Evolutionary conservation across 495 filamentous ascomycete species (phyloP), one percentile per base, ranked within the genome.

Genomic region (Aspergillus cavernicola): DNA sequence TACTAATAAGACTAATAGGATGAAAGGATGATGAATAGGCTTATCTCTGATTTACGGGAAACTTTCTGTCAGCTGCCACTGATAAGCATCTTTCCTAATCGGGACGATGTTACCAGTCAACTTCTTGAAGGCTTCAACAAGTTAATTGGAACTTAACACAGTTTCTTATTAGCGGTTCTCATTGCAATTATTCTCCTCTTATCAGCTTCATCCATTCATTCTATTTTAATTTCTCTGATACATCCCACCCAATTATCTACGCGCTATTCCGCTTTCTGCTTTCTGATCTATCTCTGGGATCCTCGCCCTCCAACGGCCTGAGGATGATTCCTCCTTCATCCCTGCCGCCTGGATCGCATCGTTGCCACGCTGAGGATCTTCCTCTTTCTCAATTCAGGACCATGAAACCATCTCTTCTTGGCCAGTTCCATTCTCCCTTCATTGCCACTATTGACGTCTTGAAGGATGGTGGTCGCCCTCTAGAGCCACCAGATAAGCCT

Each of bases 401-500:
- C 44, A 47, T 36, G 44, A 36, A 26, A 47, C 15, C 18, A 35
- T 18, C 18, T 47, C 44, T 15, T 36, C 44, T 47, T 36, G 44
- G 44, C 44, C 18, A 24, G 22, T 33, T 9, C 18, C 29, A 1
- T 38, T 23, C 50, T 38, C 29, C 37, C 29, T 32, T 19, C 48
- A 40, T 36, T 43, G 50, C 44, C 43, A 55, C 57, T 64, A 60
- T 53, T 53, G 57, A 55, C 43, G 39, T 50, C 39, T 53, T 56
- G 56, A 56, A 56, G 42, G 47, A 26, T 52, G 57, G 41, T 43
- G 23, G 22, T 60, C 60, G 61, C 63, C 66, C 65, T 52, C 62
- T 53, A 58, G 57, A 55, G 23, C 42, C 42, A 50, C 51, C 35
- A 64, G 70, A 73, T 73, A 73, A 73, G 68, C 65, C 51, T 51